Conservation (phyloP, 345 rosid species). For the Erucastrum elatum region DNA sequence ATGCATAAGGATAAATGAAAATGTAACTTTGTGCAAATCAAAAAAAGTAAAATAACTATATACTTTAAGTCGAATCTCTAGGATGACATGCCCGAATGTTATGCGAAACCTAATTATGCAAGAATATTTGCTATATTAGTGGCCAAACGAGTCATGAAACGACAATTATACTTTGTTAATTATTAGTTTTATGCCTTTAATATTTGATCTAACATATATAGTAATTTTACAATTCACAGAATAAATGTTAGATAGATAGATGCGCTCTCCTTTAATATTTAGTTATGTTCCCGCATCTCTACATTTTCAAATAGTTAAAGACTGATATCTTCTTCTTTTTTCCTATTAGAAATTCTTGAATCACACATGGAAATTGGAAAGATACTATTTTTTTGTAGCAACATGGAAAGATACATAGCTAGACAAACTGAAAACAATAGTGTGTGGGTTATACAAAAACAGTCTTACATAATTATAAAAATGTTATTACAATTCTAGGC, state of each 20-base stretch:
- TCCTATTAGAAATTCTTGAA: not conserved
- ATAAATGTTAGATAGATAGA: slow-evolving; percentile 1
- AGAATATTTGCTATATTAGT: slow-evolving; percentile 4
- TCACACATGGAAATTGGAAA: not conserved
- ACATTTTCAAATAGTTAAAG: not conserved
- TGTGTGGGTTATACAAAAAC: not conserved
- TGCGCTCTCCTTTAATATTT: not conserved
- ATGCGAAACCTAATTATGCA: not conserved
- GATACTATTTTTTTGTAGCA: not conserved
- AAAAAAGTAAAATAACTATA: not conserved
- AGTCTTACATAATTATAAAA: not conserved
- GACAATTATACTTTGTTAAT: slow-evolving; percentile 7
- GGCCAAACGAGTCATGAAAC: slow-evolving; percentile 13
- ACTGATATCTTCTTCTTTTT: not conserved
- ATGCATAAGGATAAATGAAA: not conserved
- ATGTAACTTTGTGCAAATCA: not conserved
- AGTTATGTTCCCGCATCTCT: not conserved
- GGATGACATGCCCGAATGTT: not conserved
- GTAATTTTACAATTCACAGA: not conserved
- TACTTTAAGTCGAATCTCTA: not conserved
- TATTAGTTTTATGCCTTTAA: not conserved
- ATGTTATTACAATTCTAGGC: not conserved
- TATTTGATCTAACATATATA: not conserved
- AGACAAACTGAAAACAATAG: not conserved
- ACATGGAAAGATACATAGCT: not conserved